phyloP scores from a whole-genome alignment of 305 asterid genomes.

The Fraxinus dipetala region DNA sequence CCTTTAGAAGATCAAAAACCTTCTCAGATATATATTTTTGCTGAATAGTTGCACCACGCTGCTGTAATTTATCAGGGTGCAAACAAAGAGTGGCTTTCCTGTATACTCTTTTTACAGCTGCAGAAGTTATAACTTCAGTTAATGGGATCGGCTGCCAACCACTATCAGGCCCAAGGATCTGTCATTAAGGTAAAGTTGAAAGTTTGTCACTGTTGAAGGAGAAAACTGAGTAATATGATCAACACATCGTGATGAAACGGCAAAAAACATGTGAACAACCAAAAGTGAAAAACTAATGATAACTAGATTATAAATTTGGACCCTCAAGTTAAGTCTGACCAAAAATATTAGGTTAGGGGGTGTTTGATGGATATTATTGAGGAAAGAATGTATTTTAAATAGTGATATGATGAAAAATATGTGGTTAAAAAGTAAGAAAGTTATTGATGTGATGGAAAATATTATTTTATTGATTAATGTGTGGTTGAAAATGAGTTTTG shows the following conservation, averaged over 20 bases:
- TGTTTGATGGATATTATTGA: no score
- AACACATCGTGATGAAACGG: background rate
- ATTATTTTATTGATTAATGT: no score
- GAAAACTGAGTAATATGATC: background rate
- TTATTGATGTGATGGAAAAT: no score
- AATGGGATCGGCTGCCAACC: constrained; percentile 94
- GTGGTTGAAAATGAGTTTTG: no score
- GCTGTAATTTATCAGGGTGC: constrained; percentile 96
- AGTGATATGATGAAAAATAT: no score
- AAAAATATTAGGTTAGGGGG: background rate
- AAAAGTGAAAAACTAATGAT: background rate
- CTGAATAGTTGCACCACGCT: constrained; percentile 85
- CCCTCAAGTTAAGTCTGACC: background rate
- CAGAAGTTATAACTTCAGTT: constrained; percentile 78
- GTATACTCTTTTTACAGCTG: constrained; percentile 81
- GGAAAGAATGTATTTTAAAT: no score
- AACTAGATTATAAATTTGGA: background rate
- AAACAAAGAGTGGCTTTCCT: constrained; percentile 91
- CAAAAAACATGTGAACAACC: background rate
- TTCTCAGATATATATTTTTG: constrained; percentile 88
- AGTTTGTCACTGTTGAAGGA: background rate
- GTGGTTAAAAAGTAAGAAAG: no score
- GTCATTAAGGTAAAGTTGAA: constrained; percentile 27
- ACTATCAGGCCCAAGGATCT: constrained; percentile 91
- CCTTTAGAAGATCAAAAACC: constrained; percentile 95